These are phyloP conservation scores for Saururus chinensis DNA, from an alignment of 164 flowering plant genomes.

Conservation along the genomic window DNA sequence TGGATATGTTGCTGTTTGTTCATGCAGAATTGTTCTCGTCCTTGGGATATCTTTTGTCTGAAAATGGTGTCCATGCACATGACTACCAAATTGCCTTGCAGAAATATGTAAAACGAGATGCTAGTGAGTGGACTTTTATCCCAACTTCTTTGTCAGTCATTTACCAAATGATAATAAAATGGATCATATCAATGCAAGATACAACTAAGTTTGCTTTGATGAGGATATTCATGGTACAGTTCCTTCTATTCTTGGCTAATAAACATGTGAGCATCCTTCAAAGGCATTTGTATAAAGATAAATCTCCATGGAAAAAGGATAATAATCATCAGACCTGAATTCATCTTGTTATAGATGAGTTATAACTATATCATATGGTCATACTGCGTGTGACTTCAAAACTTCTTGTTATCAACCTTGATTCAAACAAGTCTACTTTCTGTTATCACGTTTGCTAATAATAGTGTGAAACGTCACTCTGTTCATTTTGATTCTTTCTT, in stretches of 20 bases:
- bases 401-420: neutral
- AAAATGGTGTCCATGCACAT: conserved; percentile 45
- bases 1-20: neutral
- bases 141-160: neutral
- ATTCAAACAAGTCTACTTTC: neutral
- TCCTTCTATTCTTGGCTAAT: too few species aligned
- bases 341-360: too few species aligned
- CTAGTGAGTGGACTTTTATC: conserved; percentile 32
- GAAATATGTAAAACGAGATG: conserved; percentile 43
- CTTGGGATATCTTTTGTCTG: conserved; percentile 68
- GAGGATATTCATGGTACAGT: too few species aligned
- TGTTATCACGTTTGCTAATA: neutral
- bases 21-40: conserved; percentile 64
- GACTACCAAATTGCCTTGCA: conserved; percentile 81
- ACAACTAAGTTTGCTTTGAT: too few species aligned
- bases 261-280: too few species aligned
- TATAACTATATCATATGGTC: neutral
- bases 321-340: too few species aligned
- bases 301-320: neutral
- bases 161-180: neutral
- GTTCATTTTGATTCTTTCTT: too few species aligned
- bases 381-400: neutral
- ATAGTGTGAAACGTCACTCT: too few species aligned
- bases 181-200: too few species aligned
- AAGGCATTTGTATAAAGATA: neutral